Conservation (phyloP, 495 filamentous ascomycete species). For the Aspergillus steynii region DNA sequence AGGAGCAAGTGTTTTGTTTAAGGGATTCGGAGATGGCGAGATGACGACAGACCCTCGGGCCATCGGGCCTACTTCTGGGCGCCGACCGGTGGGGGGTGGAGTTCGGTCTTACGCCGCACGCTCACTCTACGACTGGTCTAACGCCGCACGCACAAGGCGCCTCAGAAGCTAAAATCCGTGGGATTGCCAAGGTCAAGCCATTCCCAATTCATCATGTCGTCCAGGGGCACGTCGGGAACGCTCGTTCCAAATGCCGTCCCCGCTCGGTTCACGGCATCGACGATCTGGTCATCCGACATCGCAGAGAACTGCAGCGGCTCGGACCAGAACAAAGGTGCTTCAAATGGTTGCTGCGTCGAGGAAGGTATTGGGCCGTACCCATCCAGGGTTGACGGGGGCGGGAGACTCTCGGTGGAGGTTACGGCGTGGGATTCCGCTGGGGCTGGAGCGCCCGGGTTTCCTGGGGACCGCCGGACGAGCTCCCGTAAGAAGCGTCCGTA, state of each 20-base stretch:
- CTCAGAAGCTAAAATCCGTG: slow-evolving; percentile 37
- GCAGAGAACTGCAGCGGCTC: slow-evolving; percentile 64
- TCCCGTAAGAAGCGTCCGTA: slow-evolving; percentile 64
- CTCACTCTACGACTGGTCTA: no score
- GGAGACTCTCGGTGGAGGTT: slow-evolving; percentile 14
- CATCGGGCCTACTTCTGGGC: slow-evolving; percentile 45
- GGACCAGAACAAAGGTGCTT: slow-evolving; percentile 38
- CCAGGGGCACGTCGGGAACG: slow-evolving; percentile 53
- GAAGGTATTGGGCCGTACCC: slow-evolving; percentile 18
- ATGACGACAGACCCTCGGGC: slow-evolving; percentile 17
- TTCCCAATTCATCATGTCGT: slow-evolving; percentile 56
- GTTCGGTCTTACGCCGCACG: no score
- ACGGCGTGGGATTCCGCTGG: slow-evolving; percentile 6
- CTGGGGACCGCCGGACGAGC: slow-evolving; percentile 46
- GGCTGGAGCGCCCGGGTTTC: not conserved
- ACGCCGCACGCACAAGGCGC: not conserved
- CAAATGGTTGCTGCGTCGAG: slow-evolving; percentile 21
- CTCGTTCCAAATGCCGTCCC: slow-evolving; percentile 56
- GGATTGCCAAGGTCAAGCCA: slow-evolving; percentile 62
- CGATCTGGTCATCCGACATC: slow-evolving; percentile 67
- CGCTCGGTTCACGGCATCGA: slow-evolving; percentile 60
- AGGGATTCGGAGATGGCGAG: not conserved
- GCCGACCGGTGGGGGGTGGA: slow-evolving; percentile 28
- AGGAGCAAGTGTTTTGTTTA: not conserved
- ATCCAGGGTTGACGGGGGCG: slow-evolving; percentile 19